Conservation (phyloP, 495 filamentous ascomycete genomes). For the Penicillium verhagenii region DNA sequence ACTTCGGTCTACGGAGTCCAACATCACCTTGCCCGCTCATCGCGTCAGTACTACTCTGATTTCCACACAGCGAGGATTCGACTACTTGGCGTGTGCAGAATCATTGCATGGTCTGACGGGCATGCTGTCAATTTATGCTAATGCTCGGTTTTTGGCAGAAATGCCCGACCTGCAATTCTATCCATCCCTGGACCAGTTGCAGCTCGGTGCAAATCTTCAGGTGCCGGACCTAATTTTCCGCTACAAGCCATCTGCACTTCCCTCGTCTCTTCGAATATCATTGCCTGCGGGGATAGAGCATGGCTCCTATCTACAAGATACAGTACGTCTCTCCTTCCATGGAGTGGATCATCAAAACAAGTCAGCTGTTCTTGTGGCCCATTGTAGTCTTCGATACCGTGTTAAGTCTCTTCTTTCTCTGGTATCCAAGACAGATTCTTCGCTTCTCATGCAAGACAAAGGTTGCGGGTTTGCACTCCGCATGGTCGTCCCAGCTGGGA, state of each 20-base stretch:
- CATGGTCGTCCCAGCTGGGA: constrained; percentile 37
- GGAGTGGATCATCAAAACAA: constrained; percentile 38
- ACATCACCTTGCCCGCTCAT: constrained; percentile 23
- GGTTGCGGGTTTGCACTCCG: constrained; percentile 42
- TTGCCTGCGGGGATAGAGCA: constrained; percentile 28
- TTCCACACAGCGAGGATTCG: constrained; percentile 14
- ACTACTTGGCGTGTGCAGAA: constrained; percentile 35
- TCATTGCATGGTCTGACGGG: constrained; percentile 40
- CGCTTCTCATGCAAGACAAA: constrained; percentile 34
- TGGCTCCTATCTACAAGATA: constrained; percentile 33
- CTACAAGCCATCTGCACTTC: constrained; percentile 34
- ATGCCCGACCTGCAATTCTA: constrained; percentile 30
- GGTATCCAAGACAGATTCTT: constrained; percentile 29
- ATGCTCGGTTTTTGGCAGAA: constrained; percentile 38
- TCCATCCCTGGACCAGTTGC: constrained; percentile 36
- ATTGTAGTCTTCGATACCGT: constrained; percentile 31
- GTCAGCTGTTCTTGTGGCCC: constrained; percentile 39
- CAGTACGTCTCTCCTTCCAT: constrained; percentile 41
- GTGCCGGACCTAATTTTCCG: constrained; percentile 39
- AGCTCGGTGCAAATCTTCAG: constrained; percentile 28
- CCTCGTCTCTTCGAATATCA: constrained; percentile 29
- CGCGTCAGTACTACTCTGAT: constrained; percentile 28
- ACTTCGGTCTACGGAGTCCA: constrained; percentile 32
- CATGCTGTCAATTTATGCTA: constrained; percentile 41
- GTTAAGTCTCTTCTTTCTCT: constrained; percentile 27